Conservation (phyloP, 352 stramenopile species). For the Sclerospora graminicola region DNA sequence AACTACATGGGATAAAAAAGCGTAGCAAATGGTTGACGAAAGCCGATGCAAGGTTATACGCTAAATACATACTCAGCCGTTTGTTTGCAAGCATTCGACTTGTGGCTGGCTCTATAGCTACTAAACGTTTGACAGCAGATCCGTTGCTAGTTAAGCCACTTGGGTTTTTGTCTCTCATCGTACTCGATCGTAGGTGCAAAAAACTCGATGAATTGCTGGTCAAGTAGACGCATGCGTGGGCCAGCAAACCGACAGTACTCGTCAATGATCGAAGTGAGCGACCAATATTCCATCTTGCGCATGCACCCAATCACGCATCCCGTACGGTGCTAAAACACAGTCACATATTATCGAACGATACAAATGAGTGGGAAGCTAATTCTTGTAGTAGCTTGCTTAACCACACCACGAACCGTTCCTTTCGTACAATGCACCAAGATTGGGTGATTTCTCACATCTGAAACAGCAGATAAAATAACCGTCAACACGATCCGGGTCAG, state of each 20-base stretch:
- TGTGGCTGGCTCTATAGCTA: not conserved
- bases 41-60: constrained; percentile 18
- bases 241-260: constrained; percentile 83
- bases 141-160: constrained; percentile 33
- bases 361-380: too few relatives aligned
- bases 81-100: constrained; percentile 13
- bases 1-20: constrained; percentile 11
- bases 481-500: constrained; percentile 7
- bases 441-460: constrained; percentile 78
- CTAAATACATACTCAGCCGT: constrained; percentile 23
- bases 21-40: constrained; percentile 9
- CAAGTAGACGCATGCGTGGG: constrained; percentile 72
- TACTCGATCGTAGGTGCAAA: constrained; percentile 73
- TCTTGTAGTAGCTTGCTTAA: too few relatives aligned
- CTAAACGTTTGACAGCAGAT: not conserved
- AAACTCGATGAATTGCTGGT: constrained; percentile 88
- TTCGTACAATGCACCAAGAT: constrained; percentile 86
- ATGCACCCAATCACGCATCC: constrained; percentile 81
- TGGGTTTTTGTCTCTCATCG: constrained; percentile 66
- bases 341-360: not conserved
- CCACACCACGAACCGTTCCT: constrained; percentile 45
- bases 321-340: constrained; percentile 49
- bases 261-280: constrained; percentile 78
- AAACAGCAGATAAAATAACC: not conserved
- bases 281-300: constrained; percentile 85